These are phyloP conservation scores for Sonneratia caseolaris DNA, from an alignment of 345 rosid genomes.

Conservation along the genomic window DNA sequence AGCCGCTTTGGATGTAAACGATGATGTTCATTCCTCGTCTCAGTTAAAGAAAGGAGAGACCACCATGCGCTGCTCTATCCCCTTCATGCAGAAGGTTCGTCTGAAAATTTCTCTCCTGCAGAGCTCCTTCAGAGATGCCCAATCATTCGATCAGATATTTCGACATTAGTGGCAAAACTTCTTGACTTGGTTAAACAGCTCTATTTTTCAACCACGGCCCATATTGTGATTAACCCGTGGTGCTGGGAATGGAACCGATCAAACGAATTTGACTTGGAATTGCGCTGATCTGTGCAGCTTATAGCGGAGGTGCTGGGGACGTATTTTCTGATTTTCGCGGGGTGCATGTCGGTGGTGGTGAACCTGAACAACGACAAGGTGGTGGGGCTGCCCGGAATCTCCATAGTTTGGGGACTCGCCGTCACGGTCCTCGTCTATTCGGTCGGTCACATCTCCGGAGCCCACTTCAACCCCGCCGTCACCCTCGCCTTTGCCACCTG, in stretches of 20 bases:
- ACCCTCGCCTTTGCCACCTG: conserved; percentile 82
- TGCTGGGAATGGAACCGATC: too few relatives aligned
- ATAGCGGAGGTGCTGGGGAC: conserved; percentile 79
- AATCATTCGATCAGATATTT: too few relatives aligned
- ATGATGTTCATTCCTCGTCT: not conserved
- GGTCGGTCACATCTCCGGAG: conserved; percentile 70
- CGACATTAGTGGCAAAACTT: too few relatives aligned
- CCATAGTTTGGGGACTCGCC: conserved; percentile 77
- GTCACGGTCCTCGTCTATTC: conserved; percentile 80
- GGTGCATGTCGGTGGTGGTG: conserved; percentile 68
- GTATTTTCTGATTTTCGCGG: conserved; percentile 80
- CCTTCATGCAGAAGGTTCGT: not conserved
- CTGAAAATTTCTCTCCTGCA: not conserved
- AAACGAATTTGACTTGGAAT: not conserved
- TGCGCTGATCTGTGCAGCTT: conserved; percentile 30
- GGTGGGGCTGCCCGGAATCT: conserved; percentile 61
- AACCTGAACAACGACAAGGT: conserved; percentile 48
- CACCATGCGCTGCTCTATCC: not conserved
- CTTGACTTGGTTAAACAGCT: too few relatives aligned
- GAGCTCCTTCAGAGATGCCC: not conserved
- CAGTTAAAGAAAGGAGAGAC: not conserved
- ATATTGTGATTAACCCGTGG: not conserved
- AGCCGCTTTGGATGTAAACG: not conserved
- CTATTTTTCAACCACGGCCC: not conserved
- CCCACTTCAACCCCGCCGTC: conserved; percentile 48